Conservation (phyloP, 495 filamentous ascomycete species). For the Tuber aestivum region DNA sequence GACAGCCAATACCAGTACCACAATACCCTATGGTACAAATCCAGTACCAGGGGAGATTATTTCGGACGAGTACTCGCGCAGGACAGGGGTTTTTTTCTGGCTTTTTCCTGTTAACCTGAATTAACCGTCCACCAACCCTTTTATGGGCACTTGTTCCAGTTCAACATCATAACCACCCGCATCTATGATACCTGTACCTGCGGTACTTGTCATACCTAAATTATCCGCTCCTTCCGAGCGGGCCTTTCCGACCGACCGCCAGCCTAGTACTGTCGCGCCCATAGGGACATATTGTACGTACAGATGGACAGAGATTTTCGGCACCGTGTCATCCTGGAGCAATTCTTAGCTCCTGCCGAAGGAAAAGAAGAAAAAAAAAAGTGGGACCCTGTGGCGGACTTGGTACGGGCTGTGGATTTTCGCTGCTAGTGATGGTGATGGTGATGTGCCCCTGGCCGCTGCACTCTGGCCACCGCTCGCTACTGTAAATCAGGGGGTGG, state of each 20-base stretch:
- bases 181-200: background rate
- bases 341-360: background rate
- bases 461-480: background rate
- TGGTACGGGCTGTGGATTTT: background rate
- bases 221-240: background rate
- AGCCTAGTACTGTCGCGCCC: background rate
- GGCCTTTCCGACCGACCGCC: background rate
- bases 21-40: no score
- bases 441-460: background rate
- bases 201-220: background rate
- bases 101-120: background rate
- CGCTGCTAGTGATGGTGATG: background rate
- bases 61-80: no score
- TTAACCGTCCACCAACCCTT: background rate
- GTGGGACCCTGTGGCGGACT: background rate
- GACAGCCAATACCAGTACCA: background rate
- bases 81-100: background rate
- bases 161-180: background rate
- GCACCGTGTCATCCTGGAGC: background rate
- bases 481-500: background rate
- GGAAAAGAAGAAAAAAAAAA: background rate
- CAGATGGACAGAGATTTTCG: background rate
- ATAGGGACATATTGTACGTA: background rate
- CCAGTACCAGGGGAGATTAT: background rate
- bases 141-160: background rate